Conservation (phyloP, 2,329 filamentous ascomycete species). For the Exophiala aquamarina region DNA sequence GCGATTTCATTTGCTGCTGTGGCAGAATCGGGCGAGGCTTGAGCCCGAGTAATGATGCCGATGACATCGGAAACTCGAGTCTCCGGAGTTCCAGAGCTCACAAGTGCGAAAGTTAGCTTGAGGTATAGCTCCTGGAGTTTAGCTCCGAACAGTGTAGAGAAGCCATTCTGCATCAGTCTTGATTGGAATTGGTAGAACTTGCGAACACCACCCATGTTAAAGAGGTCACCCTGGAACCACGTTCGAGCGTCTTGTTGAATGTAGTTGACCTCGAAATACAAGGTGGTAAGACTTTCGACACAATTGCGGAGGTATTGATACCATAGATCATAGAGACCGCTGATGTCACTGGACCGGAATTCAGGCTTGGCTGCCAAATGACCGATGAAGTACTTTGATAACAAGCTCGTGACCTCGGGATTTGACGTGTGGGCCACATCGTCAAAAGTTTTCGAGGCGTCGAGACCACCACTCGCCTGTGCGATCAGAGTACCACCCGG, state of each 20-base stretch:
- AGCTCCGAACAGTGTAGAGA: conserved; percentile 16
- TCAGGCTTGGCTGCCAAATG: conserved; percentile 13
- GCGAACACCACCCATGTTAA: conserved; percentile 15
- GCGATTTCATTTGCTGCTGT: conserved; percentile 13
- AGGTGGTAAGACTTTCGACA: conserved; percentile 16
- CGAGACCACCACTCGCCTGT: conserved; percentile 16
- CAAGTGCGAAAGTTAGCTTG: conserved; percentile 14
- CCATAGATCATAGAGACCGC: conserved; percentile 19
- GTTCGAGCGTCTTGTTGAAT: conserved; percentile 14
- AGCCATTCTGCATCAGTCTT: conserved; percentile 16
- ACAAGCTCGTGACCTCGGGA: conserved; percentile 16
- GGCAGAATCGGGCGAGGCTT: conserved; percentile 9
- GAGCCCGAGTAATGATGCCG: conserved; percentile 16
- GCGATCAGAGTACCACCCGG: conserved; percentile 16
- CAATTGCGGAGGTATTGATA: conserved; percentile 16
- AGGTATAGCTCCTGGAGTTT: conserved; percentile 18
- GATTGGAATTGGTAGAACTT: conserved; percentile 19
- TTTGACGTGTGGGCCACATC: conserved; percentile 15
- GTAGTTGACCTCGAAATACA: conserved; percentile 18
- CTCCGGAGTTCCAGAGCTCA: conserved; percentile 12
- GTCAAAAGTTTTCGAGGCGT: conserved; percentile 17
- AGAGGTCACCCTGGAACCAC: conserved; percentile 17
- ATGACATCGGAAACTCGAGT: conserved; percentile 17
- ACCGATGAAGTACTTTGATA: conserved; percentile 18
- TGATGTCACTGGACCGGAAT: conserved; percentile 9